Evolutionary conservation across 192 early-diverging fungal genomes (phyloP).

Genomic region (Coemansia sp.): DNA sequence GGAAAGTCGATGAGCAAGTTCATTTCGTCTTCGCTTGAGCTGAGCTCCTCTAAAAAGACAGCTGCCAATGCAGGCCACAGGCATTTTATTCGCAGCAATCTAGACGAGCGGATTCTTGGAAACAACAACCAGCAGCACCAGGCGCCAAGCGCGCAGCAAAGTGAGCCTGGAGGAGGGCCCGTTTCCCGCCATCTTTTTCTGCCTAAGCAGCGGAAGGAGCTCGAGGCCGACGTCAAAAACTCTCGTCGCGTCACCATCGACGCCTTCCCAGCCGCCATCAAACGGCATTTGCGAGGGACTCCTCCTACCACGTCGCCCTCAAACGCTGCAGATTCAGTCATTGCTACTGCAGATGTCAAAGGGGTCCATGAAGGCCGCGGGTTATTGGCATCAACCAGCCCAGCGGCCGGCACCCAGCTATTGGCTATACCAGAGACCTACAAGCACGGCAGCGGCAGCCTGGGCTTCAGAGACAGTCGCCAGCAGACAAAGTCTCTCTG

Average conservation of each 20-base stretch:
- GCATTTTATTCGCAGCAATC: neutral
- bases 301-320: conserved; percentile 1
- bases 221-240: conserved; percentile 14
- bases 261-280: conserved; percentile 50
- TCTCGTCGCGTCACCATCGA: conserved; percentile 48
- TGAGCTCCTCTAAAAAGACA: conserved; percentile 7
- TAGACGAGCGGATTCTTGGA: neutral
- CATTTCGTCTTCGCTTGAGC: conserved; percentile 18
- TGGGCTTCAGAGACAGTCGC: conserved; percentile 22
- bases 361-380: neutral
- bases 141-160: conserved; percentile 3
- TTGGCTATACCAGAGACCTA: neutral
- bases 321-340: neutral
- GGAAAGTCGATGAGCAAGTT: conserved; percentile 7
- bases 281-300: conserved; percentile 38
- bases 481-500: conserved; percentile 18
- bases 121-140: conserved; percentile 3
- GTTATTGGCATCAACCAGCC: conserved; percentile 16
- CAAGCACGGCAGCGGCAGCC: conserved; percentile 10
- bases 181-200: conserved; percentile 8
- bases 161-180: conserved; percentile 6
- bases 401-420: conserved; percentile 5
- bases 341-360: neutral
- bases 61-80: conserved; percentile 1
- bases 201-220: conserved; percentile 2